A percentile compares a stretch with the other conserved stretches of the same genome.
phyloP scores from a whole-genome alignment of 2,329 filamentous ascomycete genomes.

The Calycina herbarum region DNA sequence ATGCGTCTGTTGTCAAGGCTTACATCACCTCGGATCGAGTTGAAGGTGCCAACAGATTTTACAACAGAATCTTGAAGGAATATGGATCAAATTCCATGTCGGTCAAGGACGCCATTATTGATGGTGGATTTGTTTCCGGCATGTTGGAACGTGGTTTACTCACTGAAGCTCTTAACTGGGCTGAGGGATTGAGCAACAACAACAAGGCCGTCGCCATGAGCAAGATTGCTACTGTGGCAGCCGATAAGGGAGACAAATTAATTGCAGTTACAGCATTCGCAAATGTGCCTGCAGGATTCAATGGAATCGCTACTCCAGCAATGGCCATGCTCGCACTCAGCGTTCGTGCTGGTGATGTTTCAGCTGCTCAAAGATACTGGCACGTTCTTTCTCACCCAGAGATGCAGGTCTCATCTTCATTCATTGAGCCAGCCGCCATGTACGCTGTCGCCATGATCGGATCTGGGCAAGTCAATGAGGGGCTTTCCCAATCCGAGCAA shows the following conservation, averaged over 20 bases:
- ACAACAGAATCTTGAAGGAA: constrained; percentile 71
- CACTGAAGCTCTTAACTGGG: constrained; percentile 72
- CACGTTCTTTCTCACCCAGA: constrained; percentile 65
- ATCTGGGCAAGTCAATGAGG: constrained; percentile 81
- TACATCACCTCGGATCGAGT: constrained; percentile 81
- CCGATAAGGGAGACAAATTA: constrained; percentile 72
- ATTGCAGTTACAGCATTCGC: constrained; percentile 69
- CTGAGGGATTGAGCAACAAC: constrained; percentile 60
- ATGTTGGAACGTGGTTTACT: constrained; percentile 71
- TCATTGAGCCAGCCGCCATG: constrained; percentile 89
- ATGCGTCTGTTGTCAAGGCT: constrained; percentile 86
- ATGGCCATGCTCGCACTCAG: constrained; percentile 86
- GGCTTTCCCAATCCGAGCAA: constrained; percentile 72
- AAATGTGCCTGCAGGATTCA: constrained; percentile 53
- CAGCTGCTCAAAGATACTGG: constrained; percentile 79
- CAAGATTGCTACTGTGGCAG: constrained; percentile 73
- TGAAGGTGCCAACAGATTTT: constrained; percentile 81
- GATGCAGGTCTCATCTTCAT: constrained; percentile 58
- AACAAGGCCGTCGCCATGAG: constrained; percentile 65
- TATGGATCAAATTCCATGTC: constrained; percentile 58
- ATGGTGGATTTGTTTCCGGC: constrained; percentile 76
- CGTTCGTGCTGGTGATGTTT: constrained; percentile 77
- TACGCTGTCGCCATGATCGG: constrained; percentile 85
- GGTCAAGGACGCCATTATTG: constrained; percentile 71
- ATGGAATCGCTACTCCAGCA: constrained; percentile 57